phyloP scores from a whole-genome alignment of 148 eudicot genomes.

The Rhododendron ferrugineum region DNA sequence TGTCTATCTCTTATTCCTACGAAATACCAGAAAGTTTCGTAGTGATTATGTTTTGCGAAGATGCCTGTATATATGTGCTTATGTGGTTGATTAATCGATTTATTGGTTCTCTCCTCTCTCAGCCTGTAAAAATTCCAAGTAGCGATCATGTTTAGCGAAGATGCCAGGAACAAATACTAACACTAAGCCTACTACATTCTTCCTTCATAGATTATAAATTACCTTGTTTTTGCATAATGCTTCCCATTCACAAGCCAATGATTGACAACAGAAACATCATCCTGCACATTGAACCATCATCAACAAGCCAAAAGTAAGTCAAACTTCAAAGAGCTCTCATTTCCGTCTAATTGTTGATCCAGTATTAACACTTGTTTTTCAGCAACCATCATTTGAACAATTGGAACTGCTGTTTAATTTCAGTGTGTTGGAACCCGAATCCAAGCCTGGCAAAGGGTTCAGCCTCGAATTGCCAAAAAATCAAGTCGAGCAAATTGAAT shows the following conservation, averaged over 20 bases:
- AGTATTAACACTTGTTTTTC: neutral
- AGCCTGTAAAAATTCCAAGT: neutral
- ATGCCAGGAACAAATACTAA: neutral
- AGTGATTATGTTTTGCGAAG: neutral
- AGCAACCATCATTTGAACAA: neutral
- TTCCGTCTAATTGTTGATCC: neutral
- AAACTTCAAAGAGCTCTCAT: neutral
- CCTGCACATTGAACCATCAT: constrained; percentile 43
- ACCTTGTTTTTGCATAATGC: constrained; percentile 94
- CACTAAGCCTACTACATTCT: neutral
- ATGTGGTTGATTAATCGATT: neutral
- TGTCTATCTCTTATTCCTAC: neutral
- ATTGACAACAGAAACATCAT: constrained; percentile 74
- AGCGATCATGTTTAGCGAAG: neutral
- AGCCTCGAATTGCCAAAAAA: neutral
- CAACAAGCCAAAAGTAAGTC: neutral
- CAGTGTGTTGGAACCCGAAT: neutral
- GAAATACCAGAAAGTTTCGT: neutral
- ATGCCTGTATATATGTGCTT: neutral
- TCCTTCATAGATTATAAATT: neutral
- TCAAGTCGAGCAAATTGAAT: neutral
- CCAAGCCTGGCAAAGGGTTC: neutral
- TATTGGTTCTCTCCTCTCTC: neutral
- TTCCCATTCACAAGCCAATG: constrained; percentile 97
- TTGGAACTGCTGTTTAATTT: neutral